Evolutionary conservation across 1,284 basidiomycete species (phyloP).

Genomic region (Sporisorium sorghi): DNA sequence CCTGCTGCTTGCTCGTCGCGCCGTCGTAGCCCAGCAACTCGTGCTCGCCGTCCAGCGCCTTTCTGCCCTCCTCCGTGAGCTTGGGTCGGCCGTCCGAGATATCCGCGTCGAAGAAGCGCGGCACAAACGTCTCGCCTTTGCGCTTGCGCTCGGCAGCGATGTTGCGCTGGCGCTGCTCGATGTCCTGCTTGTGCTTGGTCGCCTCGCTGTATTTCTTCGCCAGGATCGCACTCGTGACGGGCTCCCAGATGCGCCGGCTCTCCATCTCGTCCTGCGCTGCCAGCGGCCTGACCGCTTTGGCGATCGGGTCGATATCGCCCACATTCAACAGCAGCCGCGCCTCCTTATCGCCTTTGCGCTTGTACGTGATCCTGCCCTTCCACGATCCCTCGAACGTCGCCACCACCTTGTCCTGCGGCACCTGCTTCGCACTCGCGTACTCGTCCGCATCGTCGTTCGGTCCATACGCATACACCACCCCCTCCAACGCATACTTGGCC

Average conservation of each 20-base stretch:
- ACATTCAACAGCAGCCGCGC: conserved; percentile 82
- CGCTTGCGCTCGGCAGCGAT: conserved; percentile 57
- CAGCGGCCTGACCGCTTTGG: conserved; percentile 85
- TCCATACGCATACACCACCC: conserved; percentile 84
- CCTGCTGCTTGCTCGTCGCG: background rate
- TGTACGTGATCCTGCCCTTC: conserved; percentile 85
- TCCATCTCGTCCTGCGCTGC: conserved; percentile 83
- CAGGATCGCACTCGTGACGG: conserved; percentile 76
- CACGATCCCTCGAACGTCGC: conserved; percentile 89
- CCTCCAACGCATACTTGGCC: conserved; percentile 87
- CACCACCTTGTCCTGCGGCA: conserved; percentile 81
- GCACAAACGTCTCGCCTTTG: conserved; percentile 72
- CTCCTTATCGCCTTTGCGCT: conserved; percentile 77
- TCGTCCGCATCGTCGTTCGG: conserved; percentile 73
- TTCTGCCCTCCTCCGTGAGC: conserved; percentile 74
- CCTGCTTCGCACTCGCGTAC: conserved; percentile 90
- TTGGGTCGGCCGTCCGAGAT: conserved; percentile 79
- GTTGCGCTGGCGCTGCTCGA: conserved; percentile 64
- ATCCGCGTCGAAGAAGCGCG: conserved; percentile 82
- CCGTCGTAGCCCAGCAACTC: conserved; percentile 45
- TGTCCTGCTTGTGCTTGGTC: conserved; percentile 63
- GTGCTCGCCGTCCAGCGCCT: conserved; percentile 68
- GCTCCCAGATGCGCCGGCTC: conserved; percentile 88
- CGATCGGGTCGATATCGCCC: conserved; percentile 78
- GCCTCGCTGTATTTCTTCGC: conserved; percentile 80